Evolutionary conservation across 176 grass and related monocot genomes (phyloP), one percentile per base, ranked within the genome.

Genomic region (Calamus simplicifolius): DNA sequence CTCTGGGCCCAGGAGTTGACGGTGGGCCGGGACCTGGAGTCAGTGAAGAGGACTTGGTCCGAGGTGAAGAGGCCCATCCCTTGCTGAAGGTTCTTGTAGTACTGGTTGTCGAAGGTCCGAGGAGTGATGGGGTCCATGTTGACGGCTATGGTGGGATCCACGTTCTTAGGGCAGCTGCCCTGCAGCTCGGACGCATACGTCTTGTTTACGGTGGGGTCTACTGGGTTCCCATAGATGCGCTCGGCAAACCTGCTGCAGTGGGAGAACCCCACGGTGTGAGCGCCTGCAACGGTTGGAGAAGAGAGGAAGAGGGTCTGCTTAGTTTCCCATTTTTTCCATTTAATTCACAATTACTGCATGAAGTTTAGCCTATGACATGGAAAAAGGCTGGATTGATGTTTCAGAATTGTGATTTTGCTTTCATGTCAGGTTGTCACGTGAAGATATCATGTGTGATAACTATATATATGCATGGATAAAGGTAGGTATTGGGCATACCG

Each of bases 11-110:
- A 90, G 2, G 62, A 43, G 56, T 77, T 66, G 29, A 96, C 86
- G 57, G 75, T 61, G 51, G 92, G 81, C 25, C 66, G 51, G 4
- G 92, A 96, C 0, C 77, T 80, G 21, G 1, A 0, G 72, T 90
- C 92, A 18, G 87, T 71, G 74, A 63, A 96, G 71, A 96, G 86
- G 52, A 87, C 83, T 74, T 96, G 83, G 66, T 96, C 92, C 23
- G 92, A 90, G 68, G 60, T 48, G 72, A 96, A 50, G 19, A 96
- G 86, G 0, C 92, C 92, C 43, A 68, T 78, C 17, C 86, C 80
- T 14, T 77, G 67, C 61, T 85, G 68, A 19, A 96, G 73, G 75
- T 90, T 96, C 80, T 74, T 58, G 87, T 74, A 96, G 85, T 88
- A 96, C 63, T 90, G 80, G 77, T 85, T 90, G 83, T 96, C 91